phyloP scores from a whole-genome alignment of 345 rosid species.

The Psidium friedrichsthalianum region DNA sequence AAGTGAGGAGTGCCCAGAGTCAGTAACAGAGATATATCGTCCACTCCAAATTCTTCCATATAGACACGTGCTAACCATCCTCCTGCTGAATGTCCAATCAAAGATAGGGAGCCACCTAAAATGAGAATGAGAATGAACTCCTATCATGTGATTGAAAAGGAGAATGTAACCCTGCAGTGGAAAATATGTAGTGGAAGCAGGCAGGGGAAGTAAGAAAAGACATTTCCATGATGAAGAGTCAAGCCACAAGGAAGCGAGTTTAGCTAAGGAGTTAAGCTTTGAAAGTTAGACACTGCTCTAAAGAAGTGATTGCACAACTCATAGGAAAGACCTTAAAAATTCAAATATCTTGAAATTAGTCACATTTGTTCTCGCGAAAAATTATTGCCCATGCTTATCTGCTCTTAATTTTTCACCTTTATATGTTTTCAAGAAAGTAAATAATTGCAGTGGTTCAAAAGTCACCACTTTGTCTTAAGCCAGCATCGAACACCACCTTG shows the following conservation, averaged over 20 bases:
- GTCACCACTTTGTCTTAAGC: neutral
- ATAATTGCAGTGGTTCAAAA: neutral
- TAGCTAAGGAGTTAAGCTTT: neutral
- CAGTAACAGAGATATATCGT: slow-evolving; percentile 56
- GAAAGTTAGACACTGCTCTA: neutral
- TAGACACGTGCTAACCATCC: slow-evolving; percentile 97
- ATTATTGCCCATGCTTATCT: neutral
- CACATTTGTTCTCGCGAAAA: neutral
- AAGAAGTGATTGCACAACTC: neutral
- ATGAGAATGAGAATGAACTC: neutral
- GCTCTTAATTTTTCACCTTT: neutral
- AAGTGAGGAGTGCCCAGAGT: slow-evolving; percentile 96
- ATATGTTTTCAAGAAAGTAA: neutral
- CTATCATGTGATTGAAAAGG: neutral
- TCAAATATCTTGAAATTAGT: neutral
- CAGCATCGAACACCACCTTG: neutral
- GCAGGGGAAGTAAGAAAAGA: neutral
- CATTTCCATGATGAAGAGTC: neutral
- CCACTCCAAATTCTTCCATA: slow-evolving; percentile 65
- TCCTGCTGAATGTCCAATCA: slow-evolving; percentile 96
- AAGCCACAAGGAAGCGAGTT: neutral
- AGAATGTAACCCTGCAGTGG: neutral
- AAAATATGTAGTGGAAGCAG: neutral
- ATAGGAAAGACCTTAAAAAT: neutral
- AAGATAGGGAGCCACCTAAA: slow-evolving; percentile 47